Base-by-base conservation (phyloP, 148 eudicot species). In the Rhododendron henanense region DNA sequence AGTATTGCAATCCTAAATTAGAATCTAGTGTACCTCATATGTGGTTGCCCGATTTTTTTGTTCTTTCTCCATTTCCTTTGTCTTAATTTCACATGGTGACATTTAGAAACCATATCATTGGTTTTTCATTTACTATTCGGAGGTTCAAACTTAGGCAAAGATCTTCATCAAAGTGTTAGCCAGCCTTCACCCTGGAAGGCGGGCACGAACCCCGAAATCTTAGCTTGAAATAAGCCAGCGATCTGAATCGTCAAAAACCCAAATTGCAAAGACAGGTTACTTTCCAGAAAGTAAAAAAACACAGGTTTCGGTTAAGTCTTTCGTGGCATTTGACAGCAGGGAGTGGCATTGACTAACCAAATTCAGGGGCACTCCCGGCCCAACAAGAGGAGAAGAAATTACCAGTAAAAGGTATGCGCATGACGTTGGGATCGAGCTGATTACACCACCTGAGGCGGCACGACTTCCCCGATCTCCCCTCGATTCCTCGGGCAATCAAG, bases 361-460 rank as follows among this genome's bases (percentile, higher is more conserved):
- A 55, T 55, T 55, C 59, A 33, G 35, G 35, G 35, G 35, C 35
- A 33, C 35, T 33, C 35, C 35, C 35, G 35, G 50, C 11, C 11
- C 10, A 55, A 15, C 5, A 51, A 28, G 21, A 23, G 25, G 2
- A 39, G 0, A 55, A 1, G 3, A 28, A 69, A 33, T 86, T 84
- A 93, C 96, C 93, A 67, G 94, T 88, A 65, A 93, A 93, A 59
- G 96, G 94, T 55, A 90, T 91, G 88, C 90, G 93, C 81, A 91
- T 91, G 45, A 92, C 88, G 31, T 91, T 76, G 13, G 94, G 96
- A 79, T 93, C 94, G 23, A 93, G 94, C 88, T 92, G 96, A 87
- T 93, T 93, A 63, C 94, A 93, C 96, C 96, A 93, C n/a, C 96
- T 85, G 10, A 93, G 87, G 41, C 94, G 91, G 78, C 96, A 93